Base-by-base conservation (phyloP, 2,329 filamentous ascomycete genomes). In the Apiospora pterosperma region DNA sequence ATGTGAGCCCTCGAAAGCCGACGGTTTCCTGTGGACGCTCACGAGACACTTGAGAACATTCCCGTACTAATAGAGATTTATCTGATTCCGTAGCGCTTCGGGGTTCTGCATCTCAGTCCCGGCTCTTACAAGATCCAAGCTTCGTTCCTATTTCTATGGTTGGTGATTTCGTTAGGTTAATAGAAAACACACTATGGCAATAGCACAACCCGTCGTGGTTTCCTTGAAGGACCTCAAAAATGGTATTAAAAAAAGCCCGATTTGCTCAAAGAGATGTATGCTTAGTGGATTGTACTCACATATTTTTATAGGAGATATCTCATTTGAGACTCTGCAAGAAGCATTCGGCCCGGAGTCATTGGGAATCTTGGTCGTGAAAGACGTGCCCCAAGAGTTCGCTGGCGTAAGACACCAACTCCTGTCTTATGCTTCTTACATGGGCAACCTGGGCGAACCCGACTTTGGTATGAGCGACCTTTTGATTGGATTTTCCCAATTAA, bases 361-460 rank as follows among this genome's bases (percentile, higher is more conserved):
- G 14, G 96, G 96, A 0, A 97, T 99, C 62, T 90, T 99, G 63
- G 82, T 98, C n/a, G 94, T 99, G 59, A 93, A 91, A 75, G 92
- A 93, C 74, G 86, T 98, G 0, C 92, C 93, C 0, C 67, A 83
- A 6, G 82, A 87, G 62, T 99, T 97, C 72, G 78, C 85, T 16
- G 78, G 84, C n/a, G 80, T 97, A 52, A 87, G 96, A 66, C 86
- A 86, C 65, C 85, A 86, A 66, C 85, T 96, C 2, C 84, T 99
- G 7, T 96, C 92, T 0, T 96, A 96, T 75, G 89, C 93, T 4
- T 97, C 93, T 0, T 96, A 96, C 75, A 87, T 98, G 42, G 96
- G 92, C 38, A 93, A 93, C 68, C 84, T 98, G 5, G 85, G 93
- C 5, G 78, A 85, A 31, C 78, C 85, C 16, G 88, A 93, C 70